Evolutionary conservation across 306 rosid species (phyloP), one percentile per base, ranked within the genome.

Genomic region (Gynostemma pentaphyllum): DNA sequence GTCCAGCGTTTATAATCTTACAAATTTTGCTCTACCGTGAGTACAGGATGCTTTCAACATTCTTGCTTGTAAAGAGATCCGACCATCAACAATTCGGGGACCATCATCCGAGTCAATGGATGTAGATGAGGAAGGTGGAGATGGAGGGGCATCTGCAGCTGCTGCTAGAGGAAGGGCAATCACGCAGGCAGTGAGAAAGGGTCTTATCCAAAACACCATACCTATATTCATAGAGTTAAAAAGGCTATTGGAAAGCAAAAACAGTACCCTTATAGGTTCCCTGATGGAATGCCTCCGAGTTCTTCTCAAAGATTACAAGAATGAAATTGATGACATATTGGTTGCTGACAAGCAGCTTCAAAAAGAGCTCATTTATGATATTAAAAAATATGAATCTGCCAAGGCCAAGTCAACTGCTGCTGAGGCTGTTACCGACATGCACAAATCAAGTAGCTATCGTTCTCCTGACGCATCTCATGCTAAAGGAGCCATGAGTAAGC

Each of bases 341-440:
- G 79, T 91, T 36, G 98, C 96, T 46, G 98, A 91, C 70, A 85
- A 83, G 86, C 98, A 85, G 75, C 96, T 91, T 71, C 98, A 87
- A 82, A 87, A 76, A 62, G 98, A 85, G 79, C 88, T 91, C 19
- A 55, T 85, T 54, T 87, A 88, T 44, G 96, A 91, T 73, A 91
- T 87, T 80, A 80, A 87, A 32, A 91, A 88, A 64, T 88, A 80
- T 44, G 98, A 91, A 71, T 68, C 85, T 9, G 76, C 83, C 21
- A 85, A 75, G 79, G 84, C 87, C 70, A 87, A 78, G 75, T 82
- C 83, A 55, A 66, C 82, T 7, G 95, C 72, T 32, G 81, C 86
- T 0, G 87, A 78, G 79, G 83, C 78, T 5, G 84, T 56, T 8
- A 56, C 30, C n/a, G 63, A 74, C 52, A 76, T 51, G 75, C 75